A percentile compares a stretch with the other conserved stretches of the same genome.
Evolutionary conservation across 345 rosid species (phyloP).

Genomic region (Syzygium grande): DNA sequence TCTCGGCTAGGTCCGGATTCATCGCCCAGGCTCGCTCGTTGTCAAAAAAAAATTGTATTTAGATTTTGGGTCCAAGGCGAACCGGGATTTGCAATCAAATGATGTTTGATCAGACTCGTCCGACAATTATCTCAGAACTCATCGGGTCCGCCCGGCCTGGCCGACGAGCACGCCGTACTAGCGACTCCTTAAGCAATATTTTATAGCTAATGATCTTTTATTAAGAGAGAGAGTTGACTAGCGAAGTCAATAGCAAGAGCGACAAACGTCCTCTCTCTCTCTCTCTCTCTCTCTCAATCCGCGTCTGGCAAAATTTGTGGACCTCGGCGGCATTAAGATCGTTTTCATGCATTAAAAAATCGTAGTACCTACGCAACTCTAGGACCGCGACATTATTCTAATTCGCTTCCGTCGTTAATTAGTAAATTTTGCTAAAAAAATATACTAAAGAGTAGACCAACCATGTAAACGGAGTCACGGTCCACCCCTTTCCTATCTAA

Average conservation of each 20-base stretch:
- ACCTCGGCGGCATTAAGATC: not conserved
- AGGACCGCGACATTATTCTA: not conserved
- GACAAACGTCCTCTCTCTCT: not conserved
- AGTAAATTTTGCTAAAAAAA: not conserved
- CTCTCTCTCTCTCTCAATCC: not conserved
- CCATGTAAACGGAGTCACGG: not conserved
- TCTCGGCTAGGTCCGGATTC: not conserved
- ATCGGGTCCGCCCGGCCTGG: not conserved
- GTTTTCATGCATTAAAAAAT: not conserved
- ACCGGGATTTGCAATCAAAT: not conserved
- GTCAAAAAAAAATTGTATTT: too few species aligned
- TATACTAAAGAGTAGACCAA: not conserved
- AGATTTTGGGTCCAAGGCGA: not conserved
- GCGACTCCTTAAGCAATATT: not conserved
- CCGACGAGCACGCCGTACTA: not conserved
- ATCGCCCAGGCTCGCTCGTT: not conserved
- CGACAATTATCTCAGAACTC: not conserved
- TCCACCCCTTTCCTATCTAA: not conserved
- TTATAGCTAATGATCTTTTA: not conserved
- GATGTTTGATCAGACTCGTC: not conserved
- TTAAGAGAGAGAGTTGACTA: not conserved
- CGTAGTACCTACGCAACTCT: not conserved
- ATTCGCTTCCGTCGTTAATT: not conserved
- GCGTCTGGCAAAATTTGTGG: not conserved
- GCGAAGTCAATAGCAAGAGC: not conserved